A percentile compares a stretch with the other conserved stretches of the same genome.
These are phyloP conservation scores for Inga laurina DNA, from an alignment of 306 rosid genomes.

Conservation along the genomic window DNA sequence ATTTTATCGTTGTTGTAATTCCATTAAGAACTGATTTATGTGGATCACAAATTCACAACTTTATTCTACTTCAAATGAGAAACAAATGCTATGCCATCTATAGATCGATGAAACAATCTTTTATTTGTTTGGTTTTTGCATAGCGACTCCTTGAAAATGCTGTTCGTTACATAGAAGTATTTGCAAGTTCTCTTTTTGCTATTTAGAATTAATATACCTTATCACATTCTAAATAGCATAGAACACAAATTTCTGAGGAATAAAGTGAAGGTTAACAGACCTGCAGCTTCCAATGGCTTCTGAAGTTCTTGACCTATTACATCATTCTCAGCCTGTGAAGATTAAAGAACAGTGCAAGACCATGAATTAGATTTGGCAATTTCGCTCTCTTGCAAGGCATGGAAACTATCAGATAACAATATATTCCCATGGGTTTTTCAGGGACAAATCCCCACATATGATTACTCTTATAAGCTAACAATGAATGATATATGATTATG, in stretches of 20 bases:
- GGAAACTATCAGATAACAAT: background rate
- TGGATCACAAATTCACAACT: background rate
- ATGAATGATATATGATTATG: background rate
- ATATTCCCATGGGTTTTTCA: background rate
- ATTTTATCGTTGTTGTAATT: background rate
- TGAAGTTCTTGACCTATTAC: slow-evolving; percentile 84
- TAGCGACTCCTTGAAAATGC: background rate
- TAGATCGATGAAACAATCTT: background rate
- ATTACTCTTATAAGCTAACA: background rate
- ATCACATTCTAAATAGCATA: slow-evolving; percentile 11
- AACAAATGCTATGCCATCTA: background rate
- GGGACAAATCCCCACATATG: background rate
- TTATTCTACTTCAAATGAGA: background rate
- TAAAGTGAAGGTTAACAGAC: slow-evolving; percentile 33
- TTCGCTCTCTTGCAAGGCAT: background rate
- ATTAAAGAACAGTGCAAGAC: slow-evolving; percentile 14
- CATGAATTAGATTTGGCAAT: background rate
- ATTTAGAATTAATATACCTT: slow-evolving; percentile 1
- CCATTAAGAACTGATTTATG: background rate
- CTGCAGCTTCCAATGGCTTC: slow-evolving; percentile 89
- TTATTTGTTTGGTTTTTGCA: background rate
- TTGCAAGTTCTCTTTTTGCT: background rate
- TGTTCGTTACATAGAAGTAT: background rate
- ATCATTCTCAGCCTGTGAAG: slow-evolving; percentile 81
- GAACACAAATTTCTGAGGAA: slow-evolving; percentile 7